Percentiles rank a stretch among this genome's conserved stretches.
These are phyloP conservation scores for Tricholoma saponaceum DNA, from an alignment of 768 basidiomycete genomes.

Conservation along the genomic window DNA sequence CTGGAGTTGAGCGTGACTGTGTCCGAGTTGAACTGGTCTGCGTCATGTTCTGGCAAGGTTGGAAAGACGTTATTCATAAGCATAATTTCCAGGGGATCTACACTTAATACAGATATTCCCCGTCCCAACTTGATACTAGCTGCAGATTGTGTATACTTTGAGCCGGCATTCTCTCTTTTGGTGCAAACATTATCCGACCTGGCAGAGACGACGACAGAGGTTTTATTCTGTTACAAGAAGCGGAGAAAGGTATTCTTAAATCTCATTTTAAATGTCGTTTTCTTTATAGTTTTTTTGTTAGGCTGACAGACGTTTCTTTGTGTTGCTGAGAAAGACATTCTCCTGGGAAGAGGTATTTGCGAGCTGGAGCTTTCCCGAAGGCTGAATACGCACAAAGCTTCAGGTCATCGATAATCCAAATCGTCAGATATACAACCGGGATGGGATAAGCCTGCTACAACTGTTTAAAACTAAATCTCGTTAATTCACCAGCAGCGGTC, in stretches of 20 bases:
- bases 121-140: constrained; percentile 72
- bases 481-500: neutral
- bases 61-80: constrained; percentile 8
- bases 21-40: constrained; percentile 80
- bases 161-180: constrained; percentile 86
- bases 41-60: constrained; percentile 1
- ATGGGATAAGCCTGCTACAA: constrained; percentile 62
- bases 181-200: constrained; percentile 75
- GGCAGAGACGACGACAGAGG: constrained; percentile 50
- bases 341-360: constrained; percentile 56
- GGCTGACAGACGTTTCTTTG: constrained; percentile 90
- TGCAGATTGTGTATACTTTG: constrained; percentile 95
- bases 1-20: constrained; percentile 50
- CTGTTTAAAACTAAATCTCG: constrained; percentile 32
- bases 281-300: constrained; percentile 23
- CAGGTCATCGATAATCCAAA: constrained; percentile 66
- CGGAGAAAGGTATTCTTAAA: constrained; percentile 1
- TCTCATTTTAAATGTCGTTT: neutral
- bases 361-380: constrained; percentile 4
- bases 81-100: constrained; percentile 54
- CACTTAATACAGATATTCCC: constrained; percentile 43
- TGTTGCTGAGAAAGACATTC: constrained; percentile 73
- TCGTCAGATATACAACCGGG: constrained; percentile 51
- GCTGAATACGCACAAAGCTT: neutral
- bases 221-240: constrained; percentile 93